phyloP scores from a whole-genome alignment of 257 asterid species.

The Nicotiana paniculata region DNA sequence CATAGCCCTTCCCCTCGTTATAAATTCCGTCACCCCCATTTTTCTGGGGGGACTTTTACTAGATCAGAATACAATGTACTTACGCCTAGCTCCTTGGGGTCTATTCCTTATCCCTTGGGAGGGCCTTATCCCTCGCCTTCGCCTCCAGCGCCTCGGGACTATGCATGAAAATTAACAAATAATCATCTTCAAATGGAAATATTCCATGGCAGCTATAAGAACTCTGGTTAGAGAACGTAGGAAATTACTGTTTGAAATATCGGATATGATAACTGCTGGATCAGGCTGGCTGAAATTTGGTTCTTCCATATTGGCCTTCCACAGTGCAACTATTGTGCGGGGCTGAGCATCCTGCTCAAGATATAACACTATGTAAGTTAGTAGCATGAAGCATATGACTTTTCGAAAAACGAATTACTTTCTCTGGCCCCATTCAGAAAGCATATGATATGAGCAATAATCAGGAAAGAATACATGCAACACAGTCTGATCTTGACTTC shows the following conservation, averaged over 20 bases:
- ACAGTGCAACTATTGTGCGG: conserved; percentile 66
- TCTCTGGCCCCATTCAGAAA: background rate
- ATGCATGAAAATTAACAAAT: conserved; percentile 39
- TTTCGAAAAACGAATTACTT: background rate
- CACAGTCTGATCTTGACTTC: background rate
- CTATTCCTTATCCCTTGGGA: conserved; percentile 43
- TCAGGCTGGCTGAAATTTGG: conserved; percentile 70
- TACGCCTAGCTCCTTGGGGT: conserved; percentile 44
- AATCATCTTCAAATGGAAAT: conserved; percentile 25
- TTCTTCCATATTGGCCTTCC: conserved; percentile 92
- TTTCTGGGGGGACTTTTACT: background rate
- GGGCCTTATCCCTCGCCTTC: conserved; percentile 53
- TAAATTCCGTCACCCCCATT: background rate
- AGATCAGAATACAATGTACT: conserved; percentile 46
- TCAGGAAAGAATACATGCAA: background rate
- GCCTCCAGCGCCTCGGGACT: conserved; percentile 83
- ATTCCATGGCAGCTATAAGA: background rate
- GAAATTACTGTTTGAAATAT: conserved; percentile 60
- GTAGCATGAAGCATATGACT: background rate
- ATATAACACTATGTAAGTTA: background rate
- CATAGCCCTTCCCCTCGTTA: background rate
- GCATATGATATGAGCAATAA: background rate
- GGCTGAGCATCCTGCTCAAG: conserved; percentile 83
- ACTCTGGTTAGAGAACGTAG: conserved; percentile 2
- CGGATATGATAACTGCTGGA: conserved; percentile 61